Base-by-base conservation (phyloP, 768 basidiomycete species). In the Butyriboletus loyo region DNA sequence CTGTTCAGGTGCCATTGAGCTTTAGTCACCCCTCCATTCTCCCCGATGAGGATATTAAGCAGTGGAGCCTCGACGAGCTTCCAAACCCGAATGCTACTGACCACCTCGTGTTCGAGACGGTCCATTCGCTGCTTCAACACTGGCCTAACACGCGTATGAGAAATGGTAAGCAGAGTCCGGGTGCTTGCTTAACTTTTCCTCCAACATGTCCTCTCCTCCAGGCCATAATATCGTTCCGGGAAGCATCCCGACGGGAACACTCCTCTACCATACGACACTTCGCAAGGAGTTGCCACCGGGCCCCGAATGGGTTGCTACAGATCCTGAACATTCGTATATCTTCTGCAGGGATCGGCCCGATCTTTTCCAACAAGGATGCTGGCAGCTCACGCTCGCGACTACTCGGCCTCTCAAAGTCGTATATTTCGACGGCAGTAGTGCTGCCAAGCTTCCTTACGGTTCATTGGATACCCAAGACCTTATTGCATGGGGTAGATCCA, bases 351-450 rank as follows among this genome's bases (percentile, higher is more conserved):
- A 45, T 14, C 1, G 1, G 3, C 7, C 4, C 10, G 6, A 0
- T 13, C 9, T 3, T 31, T 3, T 7, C 13, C 46, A 35, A 22
- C 8, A 47, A 42, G 54, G 24, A 28, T 64, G 62, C 9, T 58
- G 62, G 62, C 51, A 53, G 9, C 28, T 64, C n/a, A 58, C 59
- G 3, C 46, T 63, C 4, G 57, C 42, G 8, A 36, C 58, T 10
- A 66, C 57, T 27, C 58, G 66, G 17, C 62, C 77, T 1, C 59
- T 82, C 30, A 76, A 74, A 36, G 61, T 81, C 4, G 50, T 81
- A 8, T 80, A 81, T 54, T 81, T 82, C 38, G 81, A 83, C 47
- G 80, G 81, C 0, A 76, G 65, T 37, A 78, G 79, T 47, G 79
- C 75, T 0, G 73, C 70, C 1, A 80, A 78, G 49, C 64, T 77